Evolutionary conservation across 108 stramenopile genomes (phyloP), one percentile per base, ranked within the genome.

Genomic region (Pelagomonas calceolata): DNA sequence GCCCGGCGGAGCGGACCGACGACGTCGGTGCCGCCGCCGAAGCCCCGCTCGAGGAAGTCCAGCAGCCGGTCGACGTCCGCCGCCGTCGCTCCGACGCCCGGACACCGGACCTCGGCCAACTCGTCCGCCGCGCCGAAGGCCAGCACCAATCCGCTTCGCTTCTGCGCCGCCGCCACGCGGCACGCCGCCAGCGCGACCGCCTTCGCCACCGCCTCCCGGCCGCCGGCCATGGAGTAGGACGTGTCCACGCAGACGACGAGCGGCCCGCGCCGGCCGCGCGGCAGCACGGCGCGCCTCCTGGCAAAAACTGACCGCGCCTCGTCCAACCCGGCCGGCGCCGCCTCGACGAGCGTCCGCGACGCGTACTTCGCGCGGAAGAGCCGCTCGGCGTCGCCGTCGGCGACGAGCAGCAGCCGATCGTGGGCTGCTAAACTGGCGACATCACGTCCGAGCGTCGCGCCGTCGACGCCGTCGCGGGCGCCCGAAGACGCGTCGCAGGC

Each of bases 1-100:
- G 81, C 86, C 72, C 68, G 79, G 65, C 77, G 84, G 34, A 90
- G 72, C 21, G 89, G 87, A 0, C 86, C 85, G 4, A 87, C 87
- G 18, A 90, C 87, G 70, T 90, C 89, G 7, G 87, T 90, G 0
- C 89, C 89, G 33, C 89, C 89, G 67, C 85, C 85, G 79, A 90
- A 90, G 9, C 81, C 80, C 70, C 80, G 73, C 4, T 84, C 80
- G 16, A 90, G 74, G 71, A 90, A 90, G 32, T 86, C 83, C 12
- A 90, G 77, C 44, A 90, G 70, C 30, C 80, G 70, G 33, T 36
- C 64, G 36, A 90, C 68, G 39, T 43, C 39, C 39, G 39, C 39
- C 9, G 39, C 9, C n/a, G n/a, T n/a, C n/a, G 36, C 68, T 90
- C 78, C n/a, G 16, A 83, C 80, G 0, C 79, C 65, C 21, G 87